These are phyloP conservation scores for Priceomyces medius DNA, from an alignment of 805 yeast genomes.

Conservation along the genomic window DNA sequence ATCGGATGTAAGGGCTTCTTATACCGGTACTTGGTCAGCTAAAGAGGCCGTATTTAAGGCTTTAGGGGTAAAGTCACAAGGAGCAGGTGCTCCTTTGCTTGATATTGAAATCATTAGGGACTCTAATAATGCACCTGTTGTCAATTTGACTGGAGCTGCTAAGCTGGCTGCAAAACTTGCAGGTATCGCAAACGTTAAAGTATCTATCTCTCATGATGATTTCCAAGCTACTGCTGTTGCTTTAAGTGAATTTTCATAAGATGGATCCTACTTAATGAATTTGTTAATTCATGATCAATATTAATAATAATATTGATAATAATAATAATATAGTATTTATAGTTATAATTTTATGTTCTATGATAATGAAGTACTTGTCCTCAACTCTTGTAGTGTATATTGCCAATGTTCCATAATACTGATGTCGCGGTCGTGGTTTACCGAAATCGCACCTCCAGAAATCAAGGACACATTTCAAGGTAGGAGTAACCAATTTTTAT, in stretches of 20 bases:
- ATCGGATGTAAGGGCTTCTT: constrained; percentile 81
- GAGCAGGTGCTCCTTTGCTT: constrained; percentile 91
- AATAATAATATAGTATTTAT: neutral
- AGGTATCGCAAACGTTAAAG: constrained; percentile 71
- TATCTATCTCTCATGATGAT: constrained; percentile 95
- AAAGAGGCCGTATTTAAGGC: constrained; percentile 99
- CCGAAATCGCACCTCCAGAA: neutral
- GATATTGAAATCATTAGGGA: constrained; percentile 86
- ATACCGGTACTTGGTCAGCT: constrained; percentile 98
- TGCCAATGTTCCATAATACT: neutral
- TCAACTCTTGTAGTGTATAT: neutral
- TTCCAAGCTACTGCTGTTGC: constrained; percentile 98
- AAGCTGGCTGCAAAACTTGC: constrained; percentile 65
- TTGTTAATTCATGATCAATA: too few species aligned
- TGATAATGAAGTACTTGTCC: too few species aligned
- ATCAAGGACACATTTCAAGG: neutral
- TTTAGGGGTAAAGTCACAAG: constrained; percentile 81
- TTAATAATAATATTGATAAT: too few species aligned
- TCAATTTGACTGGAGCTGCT: constrained; percentile 75
- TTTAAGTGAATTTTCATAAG: constrained; percentile 48
- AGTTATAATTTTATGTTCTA: neutral
- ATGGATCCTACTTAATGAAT: too few species aligned
- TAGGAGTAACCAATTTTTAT: constrained; percentile 17
- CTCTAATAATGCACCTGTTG: constrained; percentile 77
- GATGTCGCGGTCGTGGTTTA: neutral